Conservation (phyloP, 768 basidiomycete genomes). For the Nevesoporus exiguus region DNA sequence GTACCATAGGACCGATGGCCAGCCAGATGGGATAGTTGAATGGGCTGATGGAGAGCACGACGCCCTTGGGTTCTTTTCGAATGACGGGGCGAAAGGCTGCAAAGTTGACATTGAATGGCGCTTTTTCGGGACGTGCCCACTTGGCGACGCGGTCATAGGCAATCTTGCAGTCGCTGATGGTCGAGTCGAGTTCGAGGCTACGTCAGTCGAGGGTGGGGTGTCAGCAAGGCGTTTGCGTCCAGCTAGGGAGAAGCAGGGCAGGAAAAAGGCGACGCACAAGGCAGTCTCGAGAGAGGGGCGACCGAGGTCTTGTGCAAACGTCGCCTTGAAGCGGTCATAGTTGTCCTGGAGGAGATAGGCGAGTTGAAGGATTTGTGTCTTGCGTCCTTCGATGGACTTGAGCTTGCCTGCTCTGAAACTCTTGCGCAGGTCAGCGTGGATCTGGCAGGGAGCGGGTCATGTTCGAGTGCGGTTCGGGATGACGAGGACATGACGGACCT, state of each 20-base stretch:
- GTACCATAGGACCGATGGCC: slow-evolving; percentile 54
- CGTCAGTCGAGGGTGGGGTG: background rate
- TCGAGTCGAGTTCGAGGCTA: slow-evolving; percentile 60
- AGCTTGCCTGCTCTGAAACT: slow-evolving; percentile 66
- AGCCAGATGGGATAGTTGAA: slow-evolving; percentile 77
- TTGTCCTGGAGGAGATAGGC: slow-evolving; percentile 77
- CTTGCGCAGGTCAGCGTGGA: slow-evolving; percentile 50
- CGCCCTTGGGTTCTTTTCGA: slow-evolving; percentile 75
- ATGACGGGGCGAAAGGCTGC: slow-evolving; percentile 59
- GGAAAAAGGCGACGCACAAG: slow-evolving; percentile 39
- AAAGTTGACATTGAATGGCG: slow-evolving; percentile 54
- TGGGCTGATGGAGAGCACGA: slow-evolving; percentile 63
- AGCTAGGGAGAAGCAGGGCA: background rate
- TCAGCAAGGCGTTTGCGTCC: background rate
- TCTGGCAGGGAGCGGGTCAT: slow-evolving; percentile 35
- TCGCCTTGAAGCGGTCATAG: slow-evolving; percentile 50
- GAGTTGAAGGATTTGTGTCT: slow-evolving; percentile 72
- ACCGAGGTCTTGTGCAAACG: slow-evolving; percentile 61
- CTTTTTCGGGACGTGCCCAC: slow-evolving; percentile 67
- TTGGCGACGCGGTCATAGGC: slow-evolving; percentile 64
- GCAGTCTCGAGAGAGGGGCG: slow-evolving; percentile 57
- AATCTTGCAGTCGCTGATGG: slow-evolving; percentile 50
- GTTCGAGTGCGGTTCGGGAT: background rate
- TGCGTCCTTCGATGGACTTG: slow-evolving; percentile 63
- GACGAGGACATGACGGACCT: slow-evolving; percentile 33